Conservation (phyloP, 306 rosid genomes). For the Abrus pulchellus region DNA sequence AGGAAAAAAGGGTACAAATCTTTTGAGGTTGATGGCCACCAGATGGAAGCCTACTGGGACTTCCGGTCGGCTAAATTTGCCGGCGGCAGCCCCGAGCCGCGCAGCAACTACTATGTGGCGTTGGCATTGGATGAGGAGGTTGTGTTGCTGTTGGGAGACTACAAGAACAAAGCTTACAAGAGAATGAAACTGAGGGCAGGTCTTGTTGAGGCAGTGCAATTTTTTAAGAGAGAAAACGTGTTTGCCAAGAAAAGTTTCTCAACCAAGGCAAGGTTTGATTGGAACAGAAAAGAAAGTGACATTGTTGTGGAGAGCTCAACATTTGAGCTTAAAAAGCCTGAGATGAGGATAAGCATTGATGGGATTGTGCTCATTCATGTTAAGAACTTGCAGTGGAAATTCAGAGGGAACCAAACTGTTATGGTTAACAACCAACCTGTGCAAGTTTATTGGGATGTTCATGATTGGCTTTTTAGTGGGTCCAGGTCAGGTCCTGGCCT, state of each 20-base stretch:
- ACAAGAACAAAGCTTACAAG: slow-evolving; percentile 77
- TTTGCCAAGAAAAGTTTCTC: slow-evolving; percentile 83
- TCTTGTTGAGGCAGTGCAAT: slow-evolving; percentile 57
- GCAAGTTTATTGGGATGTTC: slow-evolving; percentile 88
- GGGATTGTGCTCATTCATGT: slow-evolving; percentile 87
- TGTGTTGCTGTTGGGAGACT: slow-evolving; percentile 73
- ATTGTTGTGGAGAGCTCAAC: slow-evolving; percentile 86
- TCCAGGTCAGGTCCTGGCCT: slow-evolving; percentile 76
- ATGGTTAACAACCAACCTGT: slow-evolving; percentile 69
- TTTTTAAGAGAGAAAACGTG: slow-evolving; percentile 79
- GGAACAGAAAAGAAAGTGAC: slow-evolving; percentile 66
- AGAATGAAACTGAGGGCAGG: slow-evolving; percentile 71
- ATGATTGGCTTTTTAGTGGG: slow-evolving; percentile 79
- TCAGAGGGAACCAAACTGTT: slow-evolving; percentile 85
- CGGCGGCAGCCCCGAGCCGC: slow-evolving; percentile 70
- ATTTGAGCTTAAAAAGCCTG: slow-evolving; percentile 68
- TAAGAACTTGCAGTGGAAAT: slow-evolving; percentile 89
- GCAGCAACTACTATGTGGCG: slow-evolving; percentile 73
- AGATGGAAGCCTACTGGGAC: slow-evolving; percentile 82
- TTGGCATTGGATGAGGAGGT: slow-evolving; percentile 76
- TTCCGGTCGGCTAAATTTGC: slow-evolving; percentile 72
- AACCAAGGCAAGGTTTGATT: slow-evolving; percentile 71
- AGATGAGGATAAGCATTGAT: slow-evolving; percentile 94
- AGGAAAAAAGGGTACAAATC: slow-evolving; percentile 84
- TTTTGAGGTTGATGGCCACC: slow-evolving; percentile 65